Conservation (phyloP, 2,329 filamentous ascomycete species). For the Cryphonectria parasitica region DNA sequence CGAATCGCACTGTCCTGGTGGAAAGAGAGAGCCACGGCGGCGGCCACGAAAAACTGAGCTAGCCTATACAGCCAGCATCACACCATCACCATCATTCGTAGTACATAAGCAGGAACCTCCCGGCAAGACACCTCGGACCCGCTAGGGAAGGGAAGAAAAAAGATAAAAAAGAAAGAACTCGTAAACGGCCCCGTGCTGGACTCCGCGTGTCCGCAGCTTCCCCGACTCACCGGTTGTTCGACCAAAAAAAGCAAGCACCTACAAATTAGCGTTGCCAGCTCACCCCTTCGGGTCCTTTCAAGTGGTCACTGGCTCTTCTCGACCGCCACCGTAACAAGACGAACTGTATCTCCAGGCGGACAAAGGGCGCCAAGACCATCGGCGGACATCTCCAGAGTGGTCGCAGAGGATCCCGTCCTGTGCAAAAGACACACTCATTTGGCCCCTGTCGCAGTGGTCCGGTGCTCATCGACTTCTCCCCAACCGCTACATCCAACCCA, state of each 20-base stretch:
- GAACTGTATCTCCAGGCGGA: not conserved
- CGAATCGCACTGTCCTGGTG: slow-evolving; percentile 15
- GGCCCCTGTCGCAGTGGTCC: slow-evolving; percentile 6
- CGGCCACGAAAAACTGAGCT: not conserved
- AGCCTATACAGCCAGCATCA: slow-evolving; percentile 11
- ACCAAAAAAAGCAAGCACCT: not conserved
- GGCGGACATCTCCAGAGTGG: not conserved
- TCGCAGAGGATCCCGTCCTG: not conserved
- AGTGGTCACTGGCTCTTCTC: not conserved
- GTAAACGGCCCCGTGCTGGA: slow-evolving; percentile 1
- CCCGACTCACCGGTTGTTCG: slow-evolving; percentile 1
- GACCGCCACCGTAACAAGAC: not conserved
- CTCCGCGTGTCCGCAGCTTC: slow-evolving; percentile 9
- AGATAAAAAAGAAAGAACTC: not conserved
- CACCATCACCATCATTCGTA: slow-evolving; percentile 5
- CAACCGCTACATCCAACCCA: slow-evolving; percentile 29
- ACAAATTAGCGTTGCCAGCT: not conserved
- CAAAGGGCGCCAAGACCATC: slow-evolving; percentile 1
- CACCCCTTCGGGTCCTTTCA: not conserved
- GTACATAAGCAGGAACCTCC: not conserved
- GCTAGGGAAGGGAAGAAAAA: not conserved
- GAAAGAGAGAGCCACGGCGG: not conserved
- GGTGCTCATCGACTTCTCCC: slow-evolving; percentile 17
- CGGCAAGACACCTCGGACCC: not conserved
- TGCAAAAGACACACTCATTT: not conserved